Percentiles rank a stretch among this genome's conserved stretches.
These are phyloP conservation scores for Amylostereum areolatum DNA, from an alignment of 1,284 basidiomycete genomes.

Conservation along the genomic window DNA sequence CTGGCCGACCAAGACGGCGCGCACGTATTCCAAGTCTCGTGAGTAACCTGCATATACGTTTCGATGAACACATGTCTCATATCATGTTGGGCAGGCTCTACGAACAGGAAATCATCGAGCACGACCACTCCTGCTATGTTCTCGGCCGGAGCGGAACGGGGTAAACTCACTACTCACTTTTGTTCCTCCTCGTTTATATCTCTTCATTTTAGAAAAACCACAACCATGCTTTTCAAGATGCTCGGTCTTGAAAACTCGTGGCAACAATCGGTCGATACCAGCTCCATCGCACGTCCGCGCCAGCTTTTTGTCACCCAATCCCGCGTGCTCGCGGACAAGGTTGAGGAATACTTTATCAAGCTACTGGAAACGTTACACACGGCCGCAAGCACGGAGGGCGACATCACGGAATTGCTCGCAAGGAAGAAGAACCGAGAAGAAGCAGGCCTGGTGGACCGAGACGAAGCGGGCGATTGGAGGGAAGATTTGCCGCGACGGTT, in stretches of 20 bases:
- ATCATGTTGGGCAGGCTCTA: slow-evolving; percentile 32
- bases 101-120: slow-evolving; percentile 58
- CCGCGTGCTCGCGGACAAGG: slow-evolving; percentile 54
- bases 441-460: slow-evolving; percentile 36
- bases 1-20: slow-evolving; percentile 38
- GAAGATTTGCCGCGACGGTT: slow-evolving; percentile 49
- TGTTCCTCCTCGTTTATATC: neutral
- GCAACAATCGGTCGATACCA: slow-evolving; percentile 24
- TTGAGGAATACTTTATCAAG: slow-evolving; percentile 59
- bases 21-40: slow-evolving; percentile 53
- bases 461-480: slow-evolving; percentile 41
- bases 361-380: slow-evolving; percentile 41
- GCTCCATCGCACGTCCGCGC: slow-evolving; percentile 35
- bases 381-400: slow-evolving; percentile 30
- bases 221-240: slow-evolving; percentile 72
- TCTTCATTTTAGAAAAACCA: slow-evolving; percentile 55
- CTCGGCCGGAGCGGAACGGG: slow-evolving; percentile 70
- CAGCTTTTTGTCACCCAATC: slow-evolving; percentile 75
- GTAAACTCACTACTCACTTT: slow-evolving; percentile 26
- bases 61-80: neutral
- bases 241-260: slow-evolving; percentile 54
- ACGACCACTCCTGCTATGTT: slow-evolving; percentile 58
- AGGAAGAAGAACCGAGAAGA: slow-evolving; percentile 20
- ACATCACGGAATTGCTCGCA: slow-evolving; percentile 25
- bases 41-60: slow-evolving; percentile 26